A percentile compares a stretch with the other conserved stretches of the same genome.
Evolutionary conservation across 2,329 filamentous ascomycete species (phyloP).

Genomic region (Camptophora hylomeconis): DNA sequence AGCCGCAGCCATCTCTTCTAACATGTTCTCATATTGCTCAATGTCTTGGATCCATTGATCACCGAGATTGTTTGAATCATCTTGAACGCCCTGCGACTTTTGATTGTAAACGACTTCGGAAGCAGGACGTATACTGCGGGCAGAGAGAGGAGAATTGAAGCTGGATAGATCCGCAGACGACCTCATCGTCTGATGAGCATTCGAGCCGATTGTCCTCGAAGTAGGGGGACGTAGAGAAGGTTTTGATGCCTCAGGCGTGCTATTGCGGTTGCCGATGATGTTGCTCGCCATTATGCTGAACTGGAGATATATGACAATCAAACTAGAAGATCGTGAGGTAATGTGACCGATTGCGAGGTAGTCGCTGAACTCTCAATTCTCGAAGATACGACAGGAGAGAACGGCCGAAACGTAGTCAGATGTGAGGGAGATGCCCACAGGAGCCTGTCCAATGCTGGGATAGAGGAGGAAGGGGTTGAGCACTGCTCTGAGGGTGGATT

Average conservation of each 20-base stretch:
- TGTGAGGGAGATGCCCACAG: too few species aligned
- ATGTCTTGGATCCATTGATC: slow-evolving; percentile 99
- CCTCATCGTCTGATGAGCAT: slow-evolving; percentile 50
- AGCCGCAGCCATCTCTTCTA: slow-evolving; percentile 97
- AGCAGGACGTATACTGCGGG: slow-evolving; percentile 73
- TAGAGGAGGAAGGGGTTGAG: too few species aligned
- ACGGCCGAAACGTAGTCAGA: too few species aligned
- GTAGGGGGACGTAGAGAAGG: slow-evolving; percentile 73
- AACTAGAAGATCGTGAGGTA: too few species aligned
- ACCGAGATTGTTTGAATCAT: slow-evolving; percentile 84
- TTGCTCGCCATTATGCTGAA: slow-evolving; percentile 43
- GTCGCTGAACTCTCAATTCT: too few species aligned
- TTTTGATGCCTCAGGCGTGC: slow-evolving; percentile 82
- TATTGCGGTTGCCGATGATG: slow-evolving; percentile 77
- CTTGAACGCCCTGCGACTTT: slow-evolving; percentile 53
- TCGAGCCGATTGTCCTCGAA: slow-evolving; percentile 55
- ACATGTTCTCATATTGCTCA: slow-evolving; percentile 94
- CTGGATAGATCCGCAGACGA: slow-evolving; percentile 93
- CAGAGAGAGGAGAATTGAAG: slow-evolving; percentile 57
- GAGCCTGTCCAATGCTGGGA: too few species aligned
- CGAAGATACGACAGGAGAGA: too few species aligned
- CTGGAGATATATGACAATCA: too few species aligned
- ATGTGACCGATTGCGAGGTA: too few species aligned
- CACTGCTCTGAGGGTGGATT: too few species aligned
- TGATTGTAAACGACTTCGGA: slow-evolving; percentile 88